Base-by-base conservation (phyloP, 805 yeast species). In the Teunomyces stri region DNA sequence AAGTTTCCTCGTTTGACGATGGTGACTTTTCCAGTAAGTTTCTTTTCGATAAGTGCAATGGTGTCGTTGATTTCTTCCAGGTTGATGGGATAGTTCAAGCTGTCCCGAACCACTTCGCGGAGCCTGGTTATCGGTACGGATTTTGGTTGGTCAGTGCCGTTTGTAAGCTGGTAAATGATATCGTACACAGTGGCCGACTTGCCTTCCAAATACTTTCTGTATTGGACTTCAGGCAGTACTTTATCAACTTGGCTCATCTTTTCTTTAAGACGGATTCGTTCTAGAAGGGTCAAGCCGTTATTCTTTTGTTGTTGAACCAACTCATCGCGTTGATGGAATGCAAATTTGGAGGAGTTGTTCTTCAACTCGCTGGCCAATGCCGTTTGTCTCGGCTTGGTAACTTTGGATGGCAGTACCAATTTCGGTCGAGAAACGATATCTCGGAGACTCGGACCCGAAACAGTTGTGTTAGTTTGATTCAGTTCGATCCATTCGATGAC, bases 241-340 rank as follows among this genome's bases (percentile, higher is more conserved):
- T 45, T 33, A 1, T 45, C 47, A 5, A 51, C 40, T 13, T 45
- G 57, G 12, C 48, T 53, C 13, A 12, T 27, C 16, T 56, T 53
- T 46, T 76, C 78, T 52, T 68, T 73, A 37, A 56, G 47, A 44
- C 60, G 63, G 42, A 75, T 71, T 39, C 79, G 58, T 37, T 76
- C 75, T 10, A 75, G 49, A 5, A 76, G 52, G 1, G 72, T 58
- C 7, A 65, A 53, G 1, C 74, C 74, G 15, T 51, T 55, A 33
- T 47, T 50, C 25, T 56, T 58, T 16, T 39, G 48, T 22, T 50
- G 49, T 45, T 61, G 56, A 1, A 46, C 45, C 10, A 27, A 13
- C 39, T 46, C 55, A 33, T 45, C 44, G 6, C 49, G 28, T 28
- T 50, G 45, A 11, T 40, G 39, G 31, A 71, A 75, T 35, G 56